A percentile compares a stretch with the other conserved stretches of the same genome.
Conservation (phyloP, 345 rosid species). For the Linum lewisii region DNA sequence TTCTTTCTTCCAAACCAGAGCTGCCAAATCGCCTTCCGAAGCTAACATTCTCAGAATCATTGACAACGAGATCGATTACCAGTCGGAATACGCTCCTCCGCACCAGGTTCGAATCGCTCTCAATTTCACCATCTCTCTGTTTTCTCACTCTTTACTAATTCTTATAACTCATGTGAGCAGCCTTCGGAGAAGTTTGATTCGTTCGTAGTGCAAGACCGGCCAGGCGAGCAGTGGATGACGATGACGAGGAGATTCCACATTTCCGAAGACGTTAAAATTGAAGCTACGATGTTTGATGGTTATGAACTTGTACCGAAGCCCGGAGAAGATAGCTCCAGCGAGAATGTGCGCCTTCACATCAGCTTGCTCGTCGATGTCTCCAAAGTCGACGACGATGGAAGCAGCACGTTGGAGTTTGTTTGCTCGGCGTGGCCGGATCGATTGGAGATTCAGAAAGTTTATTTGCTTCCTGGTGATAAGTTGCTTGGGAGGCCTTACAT, state of each 20-base stretch:
- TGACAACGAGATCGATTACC: conserved; percentile 46
- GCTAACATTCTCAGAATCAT: conserved; percentile 63
- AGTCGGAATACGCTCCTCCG: conserved; percentile 51
- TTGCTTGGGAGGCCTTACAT: conserved; percentile 33
- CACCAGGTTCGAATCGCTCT: conserved; percentile 26
- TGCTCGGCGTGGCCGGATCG: conserved; percentile 71
- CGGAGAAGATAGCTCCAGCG: conserved; percentile 39
- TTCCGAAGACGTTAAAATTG: conserved; percentile 38
- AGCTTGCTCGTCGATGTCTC: conserved; percentile 40
- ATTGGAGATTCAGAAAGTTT: conserved; percentile 48
- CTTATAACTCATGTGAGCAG: conserved; percentile 19
- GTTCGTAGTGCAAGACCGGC: conserved; percentile 44
- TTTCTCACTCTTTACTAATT: not conserved
- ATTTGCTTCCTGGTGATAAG: conserved; percentile 28
- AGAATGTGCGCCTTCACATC: conserved; percentile 36
- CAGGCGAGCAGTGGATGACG: conserved; percentile 44
- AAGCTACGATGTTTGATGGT: conserved; percentile 67
- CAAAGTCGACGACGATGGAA: conserved; percentile 28
- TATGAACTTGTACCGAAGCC: conserved; percentile 28
- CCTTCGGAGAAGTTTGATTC: conserved; percentile 40
- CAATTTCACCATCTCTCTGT: not conserved
- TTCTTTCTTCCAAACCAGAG: conserved; percentile 10
- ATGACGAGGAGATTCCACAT: conserved; percentile 39
- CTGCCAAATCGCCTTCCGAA: conserved; percentile 36
- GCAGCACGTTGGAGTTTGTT: conserved; percentile 26